Evolutionary conservation across 164 flowering plant genomes (phyloP), one percentile per base, ranked within the genome.

Genomic region (Tetrastigma voinierianum): DNA sequence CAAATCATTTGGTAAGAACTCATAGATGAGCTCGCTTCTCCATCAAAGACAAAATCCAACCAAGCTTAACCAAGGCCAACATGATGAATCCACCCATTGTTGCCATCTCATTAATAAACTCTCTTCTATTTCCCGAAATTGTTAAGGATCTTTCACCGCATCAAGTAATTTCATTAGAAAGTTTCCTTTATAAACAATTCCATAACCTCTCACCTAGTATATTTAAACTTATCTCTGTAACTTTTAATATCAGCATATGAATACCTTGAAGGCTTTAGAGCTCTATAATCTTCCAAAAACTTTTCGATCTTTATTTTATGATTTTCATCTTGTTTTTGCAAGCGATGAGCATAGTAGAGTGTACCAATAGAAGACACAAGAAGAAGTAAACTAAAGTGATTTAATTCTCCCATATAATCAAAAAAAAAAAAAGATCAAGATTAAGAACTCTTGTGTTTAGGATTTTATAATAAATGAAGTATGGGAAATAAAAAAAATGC

Each of bases 41-140:
- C 77, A 18, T 75, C 80, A n/a, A 11, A 77, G 76, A 43, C 81
- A 43, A 65, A n/a, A 78, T 0, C 81, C 81, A 4, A 74, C 67
- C 65, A 78, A 66, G 9, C 73, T n/a, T 73, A 49, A 71, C 81
- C 60, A 75, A n/a, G n/a, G n/a, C 74, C 58, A 70, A 75, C 61
- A 48, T 75, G 78, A 46, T 74, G 71, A 58, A 74, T 67, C 24
- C 56, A 72, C n/a, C n/a, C 64, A 71, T 76, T 45, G 70, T 69
- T 3, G 67, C 66, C 19, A 74, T 73, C 57, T 74, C 77, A 57
- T 65, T 74, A 14, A 74, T 61, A 17, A 74, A 74, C 15, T 69
- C 77, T 32, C 69, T 70, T 12, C 77, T 73, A 48, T 64, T 24
- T 7, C 67, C 72, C 18, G 12, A 70, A 49, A 51, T 14, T 44